Conservation (phyloP, 257 asterid genomes). For the Anisodus tanguticus region DNA sequence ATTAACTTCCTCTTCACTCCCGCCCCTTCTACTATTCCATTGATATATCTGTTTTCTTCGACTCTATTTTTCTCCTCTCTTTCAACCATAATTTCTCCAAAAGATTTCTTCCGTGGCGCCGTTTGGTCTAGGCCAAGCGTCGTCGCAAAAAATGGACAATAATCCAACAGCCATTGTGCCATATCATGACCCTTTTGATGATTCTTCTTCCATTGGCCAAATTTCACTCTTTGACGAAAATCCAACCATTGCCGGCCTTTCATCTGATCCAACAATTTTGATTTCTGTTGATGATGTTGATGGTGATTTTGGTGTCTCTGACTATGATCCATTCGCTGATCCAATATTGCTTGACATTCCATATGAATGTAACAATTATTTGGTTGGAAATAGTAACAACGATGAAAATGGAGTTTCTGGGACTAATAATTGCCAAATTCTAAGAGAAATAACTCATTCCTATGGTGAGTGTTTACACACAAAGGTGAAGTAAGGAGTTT, state of each 20-base stretch:
- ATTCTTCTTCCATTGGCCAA: constrained; percentile 27
- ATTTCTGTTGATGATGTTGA: not conserved
- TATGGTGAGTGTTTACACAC: constrained; percentile 47
- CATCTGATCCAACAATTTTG: not conserved
- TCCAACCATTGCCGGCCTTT: constrained; percentile 14
- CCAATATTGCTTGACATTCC: constrained; percentile 30
- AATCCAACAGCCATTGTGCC: constrained; percentile 31
- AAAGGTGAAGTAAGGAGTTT: too few relatives aligned
- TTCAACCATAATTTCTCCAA: not conserved
- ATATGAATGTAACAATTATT: constrained; percentile 6
- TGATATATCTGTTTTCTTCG: not conserved
- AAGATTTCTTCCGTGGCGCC: constrained; percentile 37
- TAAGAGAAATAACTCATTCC: constrained; percentile 58
- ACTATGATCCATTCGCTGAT: constrained; percentile 32
- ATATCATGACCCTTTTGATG: constrained; percentile 33
- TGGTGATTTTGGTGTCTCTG: constrained; percentile 9
- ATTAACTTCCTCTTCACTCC: constrained; percentile 48
- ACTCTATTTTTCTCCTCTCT: not conserved
- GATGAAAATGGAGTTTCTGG: constrained; percentile 14
- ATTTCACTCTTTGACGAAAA: constrained; percentile 36
- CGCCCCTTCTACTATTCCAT: constrained; percentile 17
- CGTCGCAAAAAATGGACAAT: constrained; percentile 40
- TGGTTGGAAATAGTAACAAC: constrained; percentile 34
- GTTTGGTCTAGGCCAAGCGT: constrained; percentile 31
- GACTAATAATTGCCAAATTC: constrained; percentile 49